Evolutionary conservation across 1,284 basidiomycete genomes (phyloP), one percentile per base, ranked within the genome.

Genomic region (Trametes pubescens): DNA sequence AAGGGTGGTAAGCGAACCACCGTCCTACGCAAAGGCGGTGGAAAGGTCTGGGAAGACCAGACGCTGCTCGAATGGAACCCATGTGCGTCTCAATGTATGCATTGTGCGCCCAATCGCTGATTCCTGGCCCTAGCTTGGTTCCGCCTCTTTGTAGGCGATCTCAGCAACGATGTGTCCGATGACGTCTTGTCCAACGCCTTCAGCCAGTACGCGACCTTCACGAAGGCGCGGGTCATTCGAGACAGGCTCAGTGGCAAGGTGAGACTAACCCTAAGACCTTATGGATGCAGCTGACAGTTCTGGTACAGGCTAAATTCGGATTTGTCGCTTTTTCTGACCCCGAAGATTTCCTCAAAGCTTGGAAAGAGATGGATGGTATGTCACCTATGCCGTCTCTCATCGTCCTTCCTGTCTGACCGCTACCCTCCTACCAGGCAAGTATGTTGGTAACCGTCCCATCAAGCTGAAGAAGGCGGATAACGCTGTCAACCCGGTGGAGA

Each of bases 351-450:
- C 78, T 99, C 63, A 95, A 89, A 72, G 98, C 98, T 8, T 99
- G 98, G 98, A 99, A 99, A 76, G 95, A 99, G 78, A 99, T 99
- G 95, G 95, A 99, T 77, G 97, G 96, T 92, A 72, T 59, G 91
- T 74, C 16, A 32, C 35, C 1, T 35, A 21, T 3, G 2, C 7
- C 9, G 16, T 51, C n/a, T 5, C 24, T 18, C n/a, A 24, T 4
- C 2, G 11, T 10, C 4, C 49, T 18, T 26, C 24, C 13, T 46
- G 34, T 53, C 43, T 61, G 22, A 44, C 57, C 65, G 49, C n/a
- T 44, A 57, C 49, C 55, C 29, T 48, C 46, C 69, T 8, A 65
- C 22, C 69, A 96, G 95, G 95, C 69, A 98, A 98, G 82, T 98
- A 98, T 77, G 95, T 99, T 58, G 96, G 96, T 44, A 98, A 97